Conservation (phyloP, 1,284 basidiomycete genomes). For the Naganishia liquefaciens region DNA sequence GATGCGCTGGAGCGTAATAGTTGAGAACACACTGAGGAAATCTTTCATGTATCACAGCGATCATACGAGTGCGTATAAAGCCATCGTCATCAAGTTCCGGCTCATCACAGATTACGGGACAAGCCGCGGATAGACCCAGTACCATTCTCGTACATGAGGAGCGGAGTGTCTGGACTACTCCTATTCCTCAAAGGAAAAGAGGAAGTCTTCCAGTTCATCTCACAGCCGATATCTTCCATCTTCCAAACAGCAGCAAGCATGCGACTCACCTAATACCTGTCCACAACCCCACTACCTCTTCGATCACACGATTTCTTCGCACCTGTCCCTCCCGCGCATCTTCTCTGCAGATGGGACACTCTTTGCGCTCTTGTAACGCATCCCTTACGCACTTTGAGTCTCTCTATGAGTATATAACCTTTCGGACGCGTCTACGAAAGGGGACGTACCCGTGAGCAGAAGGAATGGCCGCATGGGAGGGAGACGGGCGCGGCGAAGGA, state of each 20-base stretch:
- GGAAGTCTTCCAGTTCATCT: too few species aligned
- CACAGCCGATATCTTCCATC: background rate
- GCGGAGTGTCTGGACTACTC: too few species aligned
- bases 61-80: too few species aligned
- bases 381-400: conserved; percentile 24
- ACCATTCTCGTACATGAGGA: too few species aligned
- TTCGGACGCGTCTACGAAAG: background rate
- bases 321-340: conserved; percentile 25
- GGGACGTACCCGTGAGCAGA: conserved; percentile 51
- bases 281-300: conserved; percentile 27
- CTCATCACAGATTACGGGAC: too few species aligned
- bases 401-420: background rate
- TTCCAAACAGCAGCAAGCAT: background rate
- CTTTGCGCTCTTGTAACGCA: conserved; percentile 23
- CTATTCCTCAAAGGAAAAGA: too few species aligned
- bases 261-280: conserved; percentile 13
- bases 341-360: conserved; percentile 29
- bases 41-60: too few species aligned
- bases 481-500: conserved; percentile 45
- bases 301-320: conserved; percentile 18
- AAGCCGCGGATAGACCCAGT: too few species aligned
- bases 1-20: background rate
- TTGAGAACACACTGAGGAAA: too few species aligned
- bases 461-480: conserved; percentile 51
- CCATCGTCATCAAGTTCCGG: too few species aligned